Evolutionary conservation across 805 yeast species (phyloP).

Genomic region (Priceomyces fermenticarens): DNA sequence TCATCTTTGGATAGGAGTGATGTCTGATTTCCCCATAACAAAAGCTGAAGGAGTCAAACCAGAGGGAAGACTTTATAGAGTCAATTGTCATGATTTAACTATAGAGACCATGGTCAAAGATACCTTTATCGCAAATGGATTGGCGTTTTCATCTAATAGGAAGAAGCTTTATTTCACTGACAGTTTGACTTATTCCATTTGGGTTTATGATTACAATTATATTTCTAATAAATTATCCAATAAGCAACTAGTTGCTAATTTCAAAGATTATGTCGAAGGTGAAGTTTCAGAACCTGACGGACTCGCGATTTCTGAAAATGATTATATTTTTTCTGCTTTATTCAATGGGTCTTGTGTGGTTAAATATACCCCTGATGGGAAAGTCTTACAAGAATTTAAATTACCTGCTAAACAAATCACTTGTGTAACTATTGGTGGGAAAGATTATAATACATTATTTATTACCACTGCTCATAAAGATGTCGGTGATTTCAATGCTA

Average conservation of each 20-base stretch:
- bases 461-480: conserved; percentile 64
- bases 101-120: conserved; percentile 29
- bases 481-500: conserved; percentile 35
- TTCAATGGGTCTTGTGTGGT: conserved; percentile 60
- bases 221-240: conserved; percentile 25
- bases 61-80: conserved; percentile 50
- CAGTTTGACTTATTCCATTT: conserved; percentile 30
- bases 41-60: conserved; percentile 28
- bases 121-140: conserved; percentile 67
- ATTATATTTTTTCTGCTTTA: conserved; percentile 62
- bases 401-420: conserved; percentile 63
- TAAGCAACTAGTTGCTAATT: conserved; percentile 20
- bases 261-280: conserved; percentile 13
- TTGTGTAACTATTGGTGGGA: conserved; percentile 71
- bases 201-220: conserved; percentile 37
- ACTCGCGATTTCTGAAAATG: conserved; percentile 52
- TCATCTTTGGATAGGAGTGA: conserved; percentile 75
- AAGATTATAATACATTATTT: conserved; percentile 52
- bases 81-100: conserved; percentile 28
- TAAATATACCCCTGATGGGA: conserved; percentile 49
- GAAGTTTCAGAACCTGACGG: conserved; percentile 74
- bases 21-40: conserved; percentile 51
- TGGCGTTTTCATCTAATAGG: conserved; percentile 31
- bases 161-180: conserved; percentile 40
- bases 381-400: conserved; percentile 45